Evolutionary conservation across 1,284 basidiomycete species (phyloP), one percentile per base, ranked within the genome.

Genomic region (Sporisorium scitamineum): DNA sequence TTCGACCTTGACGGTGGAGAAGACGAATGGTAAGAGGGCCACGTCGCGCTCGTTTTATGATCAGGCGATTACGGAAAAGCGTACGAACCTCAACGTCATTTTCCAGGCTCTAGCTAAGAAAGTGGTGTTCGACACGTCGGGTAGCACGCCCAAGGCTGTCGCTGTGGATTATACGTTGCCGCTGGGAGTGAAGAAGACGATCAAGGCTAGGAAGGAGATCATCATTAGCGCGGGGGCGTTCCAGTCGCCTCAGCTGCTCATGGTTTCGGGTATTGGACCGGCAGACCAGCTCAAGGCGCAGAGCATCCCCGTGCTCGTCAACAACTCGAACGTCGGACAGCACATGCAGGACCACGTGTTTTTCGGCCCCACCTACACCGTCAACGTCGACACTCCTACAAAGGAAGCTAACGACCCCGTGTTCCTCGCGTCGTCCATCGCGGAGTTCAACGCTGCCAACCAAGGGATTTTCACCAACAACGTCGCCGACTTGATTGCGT

Each of bases 121-220:
- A 59, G 72, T 86, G 45, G 48, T 70, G 31, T 81, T 85, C 22
- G 57, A 89, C 48, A 81, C 82, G 1, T 61, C 86, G 1, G 80
- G 88, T 14, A 82, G 86, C 20, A 80, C 87, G 59, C 78, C 76
- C 6, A 59, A 56, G 31, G 79, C 78, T 22, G 69, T 55, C 11
- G 66, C 71, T 27, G 79, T 83, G 10, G 54, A 64, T 5, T 80
- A 76, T 60, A 68, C 54, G 5, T 20, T 76, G 29, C 58, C 64
- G 0, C n/a, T 59, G 1, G 72, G 70, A 14, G 44, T 70, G 24
- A 61, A 57, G 26, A 61, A 60, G 54, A 73, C 68, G 18, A 32
- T 75, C 60, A 66, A 65, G 44, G 81, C 76, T 0, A 42, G 60
- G 4, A 76, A 76, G 54, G 84, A 85, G 54, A 78, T 84, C 44